Conservation (phyloP, 352 stramenopile genomes). For the Pythium volutum region DNA sequence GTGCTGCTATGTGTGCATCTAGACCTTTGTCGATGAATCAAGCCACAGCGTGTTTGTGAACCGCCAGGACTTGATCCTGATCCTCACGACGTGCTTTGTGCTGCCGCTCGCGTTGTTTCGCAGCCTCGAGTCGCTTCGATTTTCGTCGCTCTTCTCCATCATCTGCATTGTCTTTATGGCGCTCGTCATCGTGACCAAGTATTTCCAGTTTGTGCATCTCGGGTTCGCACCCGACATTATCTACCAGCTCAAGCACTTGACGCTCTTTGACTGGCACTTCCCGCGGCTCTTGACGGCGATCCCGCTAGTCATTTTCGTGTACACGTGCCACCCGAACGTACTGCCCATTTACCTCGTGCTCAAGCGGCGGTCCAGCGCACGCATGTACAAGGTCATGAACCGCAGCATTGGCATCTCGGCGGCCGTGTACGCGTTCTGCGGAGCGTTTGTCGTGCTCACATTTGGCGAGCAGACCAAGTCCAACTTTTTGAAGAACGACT, state of each 20-base stretch:
- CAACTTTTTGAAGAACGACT: conserved; percentile 90
- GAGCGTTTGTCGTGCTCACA: conserved; percentile 82
- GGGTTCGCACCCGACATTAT: conserved; percentile 54
- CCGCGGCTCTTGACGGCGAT: conserved; percentile 63
- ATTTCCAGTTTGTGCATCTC: conserved; percentile 84
- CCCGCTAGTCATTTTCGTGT: conserved; percentile 86
- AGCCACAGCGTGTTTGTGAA: conserved; percentile 57
- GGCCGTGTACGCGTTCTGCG: conserved; percentile 71
- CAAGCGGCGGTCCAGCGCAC: conserved; percentile 72
- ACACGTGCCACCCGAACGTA: conserved; percentile 88
- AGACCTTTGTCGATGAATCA: conserved; percentile 39
- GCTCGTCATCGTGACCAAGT: conserved; percentile 87
- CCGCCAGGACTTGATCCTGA: conserved; percentile 63
- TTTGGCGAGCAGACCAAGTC: conserved; percentile 74
- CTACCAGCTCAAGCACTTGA: conserved; percentile 75
- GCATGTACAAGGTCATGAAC: conserved; percentile 90
- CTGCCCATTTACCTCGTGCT: conserved; percentile 88
- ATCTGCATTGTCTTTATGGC: conserved; percentile 88
- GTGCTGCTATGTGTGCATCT: background rate
- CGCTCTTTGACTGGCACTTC: conserved; percentile 66
- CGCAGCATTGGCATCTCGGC: conserved; percentile 77
- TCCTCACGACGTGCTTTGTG: conserved; percentile 61
- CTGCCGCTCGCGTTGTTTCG: conserved; percentile 79
- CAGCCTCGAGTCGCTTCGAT: conserved; percentile 78
- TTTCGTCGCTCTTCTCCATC: conserved; percentile 87